Base-by-base conservation (phyloP, 2,329 filamentous ascomycete genomes). In the Microdochium trichocladiopsis region DNA sequence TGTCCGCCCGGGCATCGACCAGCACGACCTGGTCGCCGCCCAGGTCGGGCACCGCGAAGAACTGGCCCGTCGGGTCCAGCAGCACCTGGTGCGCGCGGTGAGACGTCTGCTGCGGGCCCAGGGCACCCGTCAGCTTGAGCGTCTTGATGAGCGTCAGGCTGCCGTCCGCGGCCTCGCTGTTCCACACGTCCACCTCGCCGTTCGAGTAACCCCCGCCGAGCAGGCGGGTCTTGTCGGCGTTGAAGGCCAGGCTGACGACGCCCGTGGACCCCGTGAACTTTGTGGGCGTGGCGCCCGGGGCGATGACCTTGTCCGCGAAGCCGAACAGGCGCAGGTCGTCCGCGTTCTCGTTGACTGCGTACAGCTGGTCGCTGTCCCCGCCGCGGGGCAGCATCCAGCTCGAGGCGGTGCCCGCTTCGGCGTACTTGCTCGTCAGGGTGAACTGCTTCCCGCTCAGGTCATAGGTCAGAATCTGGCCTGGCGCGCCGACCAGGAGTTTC, bases 191-290 rank as follows among this genome's bases (percentile, higher is more conserved):
- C 45, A 78, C 58, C 24, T 61, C 66, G 50, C 69, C 71, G 18
- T 63, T 61, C 24, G 67, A 67, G 58, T 73, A 78, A 6, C 67
- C 69, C 2, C 74, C 65, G 16, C 73, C 73, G 2, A 79, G 61
- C 61, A 80, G 67, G 49, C 70, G 70, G 2, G 68, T 74, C 58
- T 67, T 60, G 54, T 76, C 69, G 50, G 60, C 51, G 63, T 71
- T 75, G 63, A 78, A 73, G 48, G 68, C 73, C 23, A 79, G 68
- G 55, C 72, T 72, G 28, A 79, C 77, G 10, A 76, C 70, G 47
- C 76, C 76, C 0, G 55, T 41, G 41, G 72, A 72, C 37, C 69
- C 73, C 4, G 60, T 65, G 50, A 57, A 60, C 18, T 64, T 57
- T 2, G 65, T 58, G 11, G 60, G 58, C 25, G 58, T 53, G 16